A percentile compares a stretch with the other conserved stretches of the same genome.
Conservation (phyloP, 106 monocot genomes). For the Gastrodia elata region DNA sequence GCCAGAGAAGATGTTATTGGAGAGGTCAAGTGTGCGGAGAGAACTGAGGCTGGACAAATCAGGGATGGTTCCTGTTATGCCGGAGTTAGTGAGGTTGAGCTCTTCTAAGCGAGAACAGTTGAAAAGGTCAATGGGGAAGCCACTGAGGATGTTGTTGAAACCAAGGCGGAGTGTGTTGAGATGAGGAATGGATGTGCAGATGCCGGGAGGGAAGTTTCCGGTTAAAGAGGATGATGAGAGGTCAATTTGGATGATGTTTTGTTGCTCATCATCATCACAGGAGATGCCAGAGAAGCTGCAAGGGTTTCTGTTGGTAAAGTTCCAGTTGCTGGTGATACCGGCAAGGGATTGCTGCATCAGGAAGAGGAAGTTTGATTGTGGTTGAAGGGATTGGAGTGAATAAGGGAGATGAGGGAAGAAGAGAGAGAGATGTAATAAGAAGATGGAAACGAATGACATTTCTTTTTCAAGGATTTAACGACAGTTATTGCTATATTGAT, state of each 20-base stretch:
- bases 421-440: constrained; percentile 4
- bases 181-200: constrained; percentile 48
- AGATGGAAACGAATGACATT: constrained; percentile 21
- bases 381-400: not conserved
- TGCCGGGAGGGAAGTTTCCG: constrained; percentile 50
- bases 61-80: constrained; percentile 49
- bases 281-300: constrained; percentile 59
- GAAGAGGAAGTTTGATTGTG: constrained; percentile 50
- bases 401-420: not conserved
- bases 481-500: not conserved
- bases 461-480: not conserved
- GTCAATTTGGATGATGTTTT: constrained; percentile 40
- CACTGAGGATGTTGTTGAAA: constrained; percentile 36
- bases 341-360: constrained; percentile 54
- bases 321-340: constrained; percentile 41
- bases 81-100: constrained; percentile 52
- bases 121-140: constrained; percentile 47
- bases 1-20: constrained; percentile 71
- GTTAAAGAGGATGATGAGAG: constrained; percentile 47
- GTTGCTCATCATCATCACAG: constrained; percentile 25
- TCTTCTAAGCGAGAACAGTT: constrained; percentile 64
- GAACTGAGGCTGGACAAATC: constrained; percentile 51
- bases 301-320: constrained; percentile 11
- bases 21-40: constrained; percentile 54
- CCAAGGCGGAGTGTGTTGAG: constrained; percentile 48